Evolutionary conservation across 768 basidiomycete genomes (phyloP).

Genomic region (Hydnomerulius pinastri): DNA sequence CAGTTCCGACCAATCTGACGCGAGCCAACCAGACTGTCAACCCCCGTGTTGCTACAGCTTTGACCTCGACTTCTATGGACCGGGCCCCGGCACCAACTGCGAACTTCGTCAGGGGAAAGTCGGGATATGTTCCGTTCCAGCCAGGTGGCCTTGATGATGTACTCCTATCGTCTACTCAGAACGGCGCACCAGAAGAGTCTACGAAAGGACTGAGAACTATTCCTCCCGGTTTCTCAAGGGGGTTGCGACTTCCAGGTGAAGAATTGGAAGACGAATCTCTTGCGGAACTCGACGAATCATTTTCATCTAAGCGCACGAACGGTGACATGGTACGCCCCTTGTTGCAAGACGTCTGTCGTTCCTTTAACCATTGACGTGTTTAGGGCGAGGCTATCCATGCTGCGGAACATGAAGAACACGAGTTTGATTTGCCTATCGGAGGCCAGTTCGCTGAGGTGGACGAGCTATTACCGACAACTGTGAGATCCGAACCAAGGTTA

Average conservation of each 20-base stretch:
- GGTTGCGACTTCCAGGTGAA: slow-evolving; percentile 70
- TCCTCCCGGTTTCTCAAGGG: slow-evolving; percentile 83
- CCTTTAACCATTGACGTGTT: slow-evolving; percentile 26
- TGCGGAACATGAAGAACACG: slow-evolving; percentile 25
- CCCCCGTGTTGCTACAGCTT: slow-evolving; percentile 59
- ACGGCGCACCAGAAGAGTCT: slow-evolving; percentile 39
- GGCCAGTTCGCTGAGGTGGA: slow-evolving; percentile 60
- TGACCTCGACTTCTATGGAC: slow-evolving; percentile 83
- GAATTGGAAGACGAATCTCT: slow-evolving; percentile 49
- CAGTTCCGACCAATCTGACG: slow-evolving; percentile 5
- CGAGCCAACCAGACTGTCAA: slow-evolving; percentile 50
- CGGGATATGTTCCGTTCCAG: slow-evolving; percentile 89
- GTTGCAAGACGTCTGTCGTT: slow-evolving; percentile 3
- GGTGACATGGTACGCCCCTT: slow-evolving; percentile 17
- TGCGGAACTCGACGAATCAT: slow-evolving; percentile 26
- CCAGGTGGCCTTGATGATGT: slow-evolving; percentile 89
- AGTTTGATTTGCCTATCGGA: slow-evolving; percentile 13
- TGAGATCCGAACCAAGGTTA: slow-evolving; percentile 19
- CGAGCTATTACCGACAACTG: slow-evolving; percentile 70
- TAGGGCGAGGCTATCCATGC: slow-evolving; percentile 22
- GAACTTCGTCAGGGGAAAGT: slow-evolving; percentile 92
- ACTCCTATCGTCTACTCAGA: slow-evolving; percentile 32
- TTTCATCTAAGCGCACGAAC: slow-evolving; percentile 2
- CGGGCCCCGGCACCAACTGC: slow-evolving; percentile 79
- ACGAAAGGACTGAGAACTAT: slow-evolving; percentile 56